Conservation (phyloP, 495 filamentous ascomycete genomes). For the Daldinia loculata region DNA sequence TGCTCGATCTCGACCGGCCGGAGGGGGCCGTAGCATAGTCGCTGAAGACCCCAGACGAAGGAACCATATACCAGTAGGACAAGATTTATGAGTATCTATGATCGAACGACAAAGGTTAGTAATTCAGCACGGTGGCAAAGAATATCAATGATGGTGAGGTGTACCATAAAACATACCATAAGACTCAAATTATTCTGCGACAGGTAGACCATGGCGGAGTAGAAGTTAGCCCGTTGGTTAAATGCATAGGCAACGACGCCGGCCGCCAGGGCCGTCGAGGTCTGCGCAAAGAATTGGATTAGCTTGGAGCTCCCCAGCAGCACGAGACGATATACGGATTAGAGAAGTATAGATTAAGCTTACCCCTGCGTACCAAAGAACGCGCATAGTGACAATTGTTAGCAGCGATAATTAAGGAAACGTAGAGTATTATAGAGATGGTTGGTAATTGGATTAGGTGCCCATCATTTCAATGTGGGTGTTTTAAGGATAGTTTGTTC, state of each 20-base stretch:
- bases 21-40: slow-evolving; percentile 88
- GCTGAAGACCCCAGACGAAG: slow-evolving; percentile 85
- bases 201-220: slow-evolving; percentile 94
- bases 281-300: slow-evolving; percentile 54
- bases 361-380: slow-evolving; percentile 67
- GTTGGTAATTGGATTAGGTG: slow-evolving; percentile 34
- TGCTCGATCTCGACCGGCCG: slow-evolving; percentile 96
- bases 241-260: slow-evolving; percentile 88
- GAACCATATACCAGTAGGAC: slow-evolving; percentile 77
- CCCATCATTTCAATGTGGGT: slow-evolving; percentile 38
- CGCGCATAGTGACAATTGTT: slow-evolving; percentile 57
- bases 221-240: slow-evolving; percentile 95
- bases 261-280: slow-evolving; percentile 79
- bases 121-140: background rate
- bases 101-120: slow-evolving; percentile 21
- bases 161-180: slow-evolving; percentile 67
- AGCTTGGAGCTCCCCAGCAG: slow-evolving; percentile 15
- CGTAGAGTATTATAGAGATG: slow-evolving; percentile 37
- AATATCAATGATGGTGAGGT: background rate
- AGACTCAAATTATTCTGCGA: slow-evolving; percentile 94
- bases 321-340: background rate
- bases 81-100: slow-evolving; percentile 86
- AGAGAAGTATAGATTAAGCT: slow-evolving; percentile 37
- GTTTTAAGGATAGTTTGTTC: no score
- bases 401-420: slow-evolving; percentile 28